A percentile compares a stretch with the other conserved stretches of the same genome.
Evolutionary conservation across 768 basidiomycete genomes (phyloP).

Genomic region (Trametes coccinea): DNA sequence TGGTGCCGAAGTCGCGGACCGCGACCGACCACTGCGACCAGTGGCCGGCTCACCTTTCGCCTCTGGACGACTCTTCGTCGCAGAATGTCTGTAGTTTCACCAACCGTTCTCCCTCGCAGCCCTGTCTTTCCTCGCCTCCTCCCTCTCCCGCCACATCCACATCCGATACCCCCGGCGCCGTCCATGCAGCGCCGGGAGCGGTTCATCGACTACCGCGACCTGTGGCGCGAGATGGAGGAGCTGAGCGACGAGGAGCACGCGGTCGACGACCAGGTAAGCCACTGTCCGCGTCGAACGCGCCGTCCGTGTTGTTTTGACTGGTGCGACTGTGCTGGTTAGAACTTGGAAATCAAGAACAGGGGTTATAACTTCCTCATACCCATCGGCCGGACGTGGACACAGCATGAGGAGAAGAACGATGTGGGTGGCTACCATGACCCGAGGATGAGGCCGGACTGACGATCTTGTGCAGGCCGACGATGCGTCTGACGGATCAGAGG

Average conservation of each 20-base stretch:
- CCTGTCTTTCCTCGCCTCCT: conserved; percentile 64
- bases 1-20: background rate
- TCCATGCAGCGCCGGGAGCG: conserved; percentile 51
- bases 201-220: conserved; percentile 63
- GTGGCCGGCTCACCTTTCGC: background rate
- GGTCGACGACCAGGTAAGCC: conserved; percentile 70
- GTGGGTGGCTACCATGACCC: conserved; percentile 39
- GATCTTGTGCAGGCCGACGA: conserved; percentile 34
- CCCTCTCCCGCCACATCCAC: conserved; percentile 63
- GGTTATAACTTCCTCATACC: conserved; percentile 71
- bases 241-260: conserved; percentile 83
- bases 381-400: conserved; percentile 71
- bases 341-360: conserved; percentile 57
- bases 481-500: conserved; percentile 33
- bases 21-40: background rate
- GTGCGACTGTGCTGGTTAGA: conserved; percentile 39
- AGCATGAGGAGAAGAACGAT: conserved; percentile 84
- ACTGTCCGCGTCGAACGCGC: conserved; percentile 10
- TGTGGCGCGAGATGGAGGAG: conserved; percentile 78
- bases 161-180: conserved; percentile 58
- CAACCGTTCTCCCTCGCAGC: conserved; percentile 73
- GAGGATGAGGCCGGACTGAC: background rate
- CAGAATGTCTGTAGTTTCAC: conserved; percentile 57
- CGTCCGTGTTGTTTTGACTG: background rate
- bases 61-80: background rate